Base-by-base conservation (phyloP, 1,284 basidiomycete genomes). In the Afroboletus lepidellus region DNA sequence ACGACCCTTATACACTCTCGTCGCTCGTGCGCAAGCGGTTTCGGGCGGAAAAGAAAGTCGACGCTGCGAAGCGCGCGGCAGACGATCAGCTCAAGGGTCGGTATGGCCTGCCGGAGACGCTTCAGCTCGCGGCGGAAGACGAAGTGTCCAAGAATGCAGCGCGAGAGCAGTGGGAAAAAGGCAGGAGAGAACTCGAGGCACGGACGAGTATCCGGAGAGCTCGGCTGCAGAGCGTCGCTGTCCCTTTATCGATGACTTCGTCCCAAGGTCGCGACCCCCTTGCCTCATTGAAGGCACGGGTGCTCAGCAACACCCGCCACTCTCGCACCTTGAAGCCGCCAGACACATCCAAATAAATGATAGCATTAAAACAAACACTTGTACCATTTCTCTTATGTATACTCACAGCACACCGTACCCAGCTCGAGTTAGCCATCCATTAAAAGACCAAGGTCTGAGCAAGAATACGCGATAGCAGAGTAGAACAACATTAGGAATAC, bases 1-100 rank as follows among this genome's bases (percentile, higher is more conserved):
- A 81, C 2, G 94, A 98, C 71, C 96, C 96, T 0, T 98, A 95
- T 65, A 57, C 79, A 0, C 80, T 90, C 20, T 96, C 93, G 6
- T 67, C 74, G 7, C 81, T 82, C 50, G 79, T 89, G 8, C 83
- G 97, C 30, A 87, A 86, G 60, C 78, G 78, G 18, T 97, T 98
- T 65, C 83, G 97, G 1, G 80, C 82, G 53, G 90, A 91, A 60
- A 98, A 98, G 74, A 89, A 87, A 66, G 69, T 87, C 1, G 83
- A 89, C 48, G 75, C 83, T 55, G 79, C 77, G 39, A 85, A 85
- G 58, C 77, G 82, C 51, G 77, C 75, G 27, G 77, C 76, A 9
- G 92, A 97, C 61, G 83, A 88, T 37, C 72, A 71, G 12, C 70
- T 96, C 41, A 87, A 85, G 59, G 79, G 77, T 30, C 77, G 79